Conservation (phyloP, 768 basidiomycete species). For the Podaxis sp. region DNA sequence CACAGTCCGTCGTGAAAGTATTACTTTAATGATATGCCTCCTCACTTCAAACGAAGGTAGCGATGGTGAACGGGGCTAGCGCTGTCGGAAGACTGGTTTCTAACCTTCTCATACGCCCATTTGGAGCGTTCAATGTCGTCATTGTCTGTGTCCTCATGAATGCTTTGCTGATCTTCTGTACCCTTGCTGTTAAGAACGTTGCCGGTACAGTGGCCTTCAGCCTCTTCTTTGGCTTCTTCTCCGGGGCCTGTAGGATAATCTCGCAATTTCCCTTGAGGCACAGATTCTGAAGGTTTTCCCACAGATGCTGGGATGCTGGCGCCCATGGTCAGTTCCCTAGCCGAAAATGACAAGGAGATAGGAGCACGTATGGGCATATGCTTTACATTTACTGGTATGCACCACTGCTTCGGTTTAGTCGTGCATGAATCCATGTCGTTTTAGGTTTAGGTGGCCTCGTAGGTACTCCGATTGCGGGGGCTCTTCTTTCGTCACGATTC, state of each 20-base stretch:
- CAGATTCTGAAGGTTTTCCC: slow-evolving; percentile 13
- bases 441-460: slow-evolving; percentile 6
- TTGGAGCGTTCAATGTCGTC: slow-evolving; percentile 43
- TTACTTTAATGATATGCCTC: neutral
- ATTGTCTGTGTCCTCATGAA: slow-evolving; percentile 32
- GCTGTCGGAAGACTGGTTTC: slow-evolving; percentile 47
- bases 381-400: slow-evolving; percentile 46
- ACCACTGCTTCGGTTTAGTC: neutral
- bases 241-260: slow-evolving; percentile 41
- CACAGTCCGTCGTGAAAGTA: slow-evolving; percentile 35
- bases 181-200: slow-evolving; percentile 36
- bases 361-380: slow-evolving; percentile 54
- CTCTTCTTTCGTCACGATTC: slow-evolving; percentile 48
- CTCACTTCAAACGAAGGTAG: slow-evolving; percentile 33
- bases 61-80: slow-evolving; percentile 51
- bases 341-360: slow-evolving; percentile 48
- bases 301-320: slow-evolving; percentile 41
- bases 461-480: slow-evolving; percentile 61
- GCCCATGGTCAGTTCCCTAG: slow-evolving; percentile 43
- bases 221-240: slow-evolving; percentile 46
- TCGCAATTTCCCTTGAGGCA: neutral
- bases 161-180: slow-evolving; percentile 40
- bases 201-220: slow-evolving; percentile 38
- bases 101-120: slow-evolving; percentile 37
- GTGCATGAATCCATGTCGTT: neutral